Base-by-base conservation (phyloP, 495 filamentous ascomycete species). In the Aspergillus cavernicola region DNA sequence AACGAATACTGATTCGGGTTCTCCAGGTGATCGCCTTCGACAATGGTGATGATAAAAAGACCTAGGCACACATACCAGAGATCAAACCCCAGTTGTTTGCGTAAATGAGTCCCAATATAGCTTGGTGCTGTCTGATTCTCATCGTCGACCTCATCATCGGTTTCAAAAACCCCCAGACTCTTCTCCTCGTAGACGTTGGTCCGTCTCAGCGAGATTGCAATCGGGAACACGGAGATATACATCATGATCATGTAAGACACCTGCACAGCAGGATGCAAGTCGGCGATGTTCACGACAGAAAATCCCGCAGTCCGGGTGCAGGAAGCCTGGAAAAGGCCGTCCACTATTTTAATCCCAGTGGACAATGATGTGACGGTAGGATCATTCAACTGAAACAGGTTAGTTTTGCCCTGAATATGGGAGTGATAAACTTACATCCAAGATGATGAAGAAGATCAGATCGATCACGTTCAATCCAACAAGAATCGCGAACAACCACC, bases 121-220 rank as follows among this genome's bases (percentile, higher is more conserved):
- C 82, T 90, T 23, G 87, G 80, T 32, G 86, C 82, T 22, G 70
- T 79, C n/a, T 84, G 78, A 18, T 50, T 57, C 2, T 73, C 70
- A 0, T 72, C 70, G 8, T 58, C 56, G 0, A 63, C 51, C 0
- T 73, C 65, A 1, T 80, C 77, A 6, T 82, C 77, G 0, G 71
- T 68, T 18, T 62, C 68, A 61, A 89, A 97, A 18, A 97, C 81
- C 2, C 92, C 92, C 9, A 97, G 80, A 48, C 88, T 92, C 60
- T 87, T 87, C 65, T 97, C 92, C 68, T 97, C 92, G 75, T 97
- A 97, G 9, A 96, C 92, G 66, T 97, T 97, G 31, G 92, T 97
- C 45, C 89, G 80, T 52, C 92, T 87, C 60, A 97, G 83, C 23
- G 87, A 92, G 52, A 97, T 96, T 56, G 92, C 92, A 59, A 97